Evolutionary conservation across 768 basidiomycete genomes (phyloP).

Genomic region (Boletellus ananas): DNA sequence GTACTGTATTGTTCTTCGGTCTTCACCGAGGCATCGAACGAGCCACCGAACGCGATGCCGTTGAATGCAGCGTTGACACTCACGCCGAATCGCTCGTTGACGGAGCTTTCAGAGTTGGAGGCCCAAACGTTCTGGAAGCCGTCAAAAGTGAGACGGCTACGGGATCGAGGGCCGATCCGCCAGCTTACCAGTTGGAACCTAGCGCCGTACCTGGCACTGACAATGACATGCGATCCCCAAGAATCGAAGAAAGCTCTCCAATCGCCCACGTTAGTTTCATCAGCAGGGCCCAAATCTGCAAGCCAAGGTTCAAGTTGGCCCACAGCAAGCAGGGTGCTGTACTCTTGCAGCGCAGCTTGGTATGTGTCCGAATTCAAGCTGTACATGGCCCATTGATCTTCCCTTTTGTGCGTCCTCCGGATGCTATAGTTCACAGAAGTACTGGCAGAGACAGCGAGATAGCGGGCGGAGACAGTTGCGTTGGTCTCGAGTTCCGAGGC

Average conservation of each 20-base stretch:
- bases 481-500: neutral
- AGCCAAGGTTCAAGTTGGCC: neutral
- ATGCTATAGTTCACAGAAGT: neutral
- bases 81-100: slow-evolving; percentile 4
- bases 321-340: neutral
- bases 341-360: slow-evolving; percentile 8
- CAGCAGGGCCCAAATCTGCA: neutral
- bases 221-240: neutral
- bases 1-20: neutral
- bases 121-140: slow-evolving; percentile 3
- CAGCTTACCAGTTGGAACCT: neutral
- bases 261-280: neutral
- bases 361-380: slow-evolving; percentile 14
- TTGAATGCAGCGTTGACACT: neutral
- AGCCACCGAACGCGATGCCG: neutral
- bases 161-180: neutral
- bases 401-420: slow-evolving; percentile 2
- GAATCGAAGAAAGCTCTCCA: neutral
- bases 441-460: slow-evolving; percentile 9
- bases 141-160: neutral
- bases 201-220: neutral
- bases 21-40: neutral
- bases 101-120: slow-evolving; percentile 5
- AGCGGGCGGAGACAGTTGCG: neutral
- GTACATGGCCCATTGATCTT: slow-evolving; percentile 17